These are phyloP conservation scores for Trichoderma sp. DNA, from an alignment of 2,329 filamentous ascomycete species.

Conservation along the genomic window DNA sequence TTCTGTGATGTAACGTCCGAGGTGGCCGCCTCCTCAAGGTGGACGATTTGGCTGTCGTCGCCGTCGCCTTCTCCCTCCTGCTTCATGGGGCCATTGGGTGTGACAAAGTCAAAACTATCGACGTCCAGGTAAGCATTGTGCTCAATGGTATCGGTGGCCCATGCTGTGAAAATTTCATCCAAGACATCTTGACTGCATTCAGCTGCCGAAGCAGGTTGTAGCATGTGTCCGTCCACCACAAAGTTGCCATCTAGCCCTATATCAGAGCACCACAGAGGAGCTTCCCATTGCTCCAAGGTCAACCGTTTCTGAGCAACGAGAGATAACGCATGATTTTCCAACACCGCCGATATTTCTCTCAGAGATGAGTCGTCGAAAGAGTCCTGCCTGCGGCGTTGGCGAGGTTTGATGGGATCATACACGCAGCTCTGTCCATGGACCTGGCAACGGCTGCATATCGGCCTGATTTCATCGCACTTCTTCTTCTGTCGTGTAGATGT, in stretches of 20 bases:
- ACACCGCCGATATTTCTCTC: not conserved
- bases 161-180: not conserved
- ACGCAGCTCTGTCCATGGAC: slow-evolving; percentile 48
- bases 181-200: not conserved
- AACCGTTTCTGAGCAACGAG: slow-evolving; percentile 3
- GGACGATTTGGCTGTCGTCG: not conserved
- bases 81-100: not conserved
- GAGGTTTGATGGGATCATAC: slow-evolving; percentile 47
- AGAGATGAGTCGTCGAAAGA: slow-evolving; percentile 16
- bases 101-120: not conserved
- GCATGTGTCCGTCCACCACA: not conserved
- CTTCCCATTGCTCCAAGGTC: slow-evolving; percentile 1
- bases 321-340: not conserved
- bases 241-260: not conserved
- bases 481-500: slow-evolving; percentile 46
- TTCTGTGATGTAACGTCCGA: slow-evolving; percentile 20
- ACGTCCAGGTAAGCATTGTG: not conserved
- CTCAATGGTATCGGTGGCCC: not conserved
- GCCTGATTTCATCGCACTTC: slow-evolving; percentile 54
- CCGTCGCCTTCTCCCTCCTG: not conserved
- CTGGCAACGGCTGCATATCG: slow-evolving; percentile 48
- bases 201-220: not conserved
- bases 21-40: not conserved
- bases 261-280: slow-evolving; percentile 8
- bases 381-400: slow-evolving; percentile 37